Evolutionary conservation across 1,284 basidiomycete species (phyloP), one percentile per base, ranked within the genome.

Genomic region (Cryptococcus neoformans): DNA sequence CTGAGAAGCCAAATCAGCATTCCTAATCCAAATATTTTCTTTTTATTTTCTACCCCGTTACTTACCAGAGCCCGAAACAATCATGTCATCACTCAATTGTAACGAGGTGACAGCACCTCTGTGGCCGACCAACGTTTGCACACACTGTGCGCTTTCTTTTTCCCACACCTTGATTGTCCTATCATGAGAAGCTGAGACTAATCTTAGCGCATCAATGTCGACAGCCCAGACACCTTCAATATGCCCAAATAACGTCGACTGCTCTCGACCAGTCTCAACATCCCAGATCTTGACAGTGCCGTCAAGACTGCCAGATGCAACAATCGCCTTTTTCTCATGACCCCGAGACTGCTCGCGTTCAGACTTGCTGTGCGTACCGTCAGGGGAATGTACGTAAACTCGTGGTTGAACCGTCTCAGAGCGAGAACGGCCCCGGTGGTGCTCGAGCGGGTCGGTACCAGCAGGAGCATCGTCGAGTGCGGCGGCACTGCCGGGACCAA

Each of bases 261-360:
- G 80, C 48, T 87, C 84, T 65, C 87, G 85, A 34, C 89, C 92
- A 1, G 86, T 86, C 64, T 95, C 90, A 44, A 98, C 86, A 70
- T 98, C 93, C 96, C 96, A 99, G 14, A 95, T 72, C 76, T 92
- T 93, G 79, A 99, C 87, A 12, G 93, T 98, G 73, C 98, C 98
- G 75, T 99, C 95, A 60, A 98, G 81, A 66, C 88, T 89, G 6
- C 93, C 94, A 0, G 91, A 92, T 57, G 96, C 85, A 54, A 99
- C 83, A 12, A 95, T 80, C 2, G 91, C 87, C 56, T 75, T 69
- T 67, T 76, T 77, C 51, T 73, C 70, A 16, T 59, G 56, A n/a
- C 59, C 57, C 39, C 59, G 56, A n/a, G 58, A 60, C n/a, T 50
- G 55, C 40, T 59, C 60, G 21, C 60, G 53, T 34, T 42, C 53